These are phyloP conservation scores for Epichloe gansuensis DNA, from an alignment of 2,329 filamentous ascomycete species.

Conservation along the genomic window DNA sequence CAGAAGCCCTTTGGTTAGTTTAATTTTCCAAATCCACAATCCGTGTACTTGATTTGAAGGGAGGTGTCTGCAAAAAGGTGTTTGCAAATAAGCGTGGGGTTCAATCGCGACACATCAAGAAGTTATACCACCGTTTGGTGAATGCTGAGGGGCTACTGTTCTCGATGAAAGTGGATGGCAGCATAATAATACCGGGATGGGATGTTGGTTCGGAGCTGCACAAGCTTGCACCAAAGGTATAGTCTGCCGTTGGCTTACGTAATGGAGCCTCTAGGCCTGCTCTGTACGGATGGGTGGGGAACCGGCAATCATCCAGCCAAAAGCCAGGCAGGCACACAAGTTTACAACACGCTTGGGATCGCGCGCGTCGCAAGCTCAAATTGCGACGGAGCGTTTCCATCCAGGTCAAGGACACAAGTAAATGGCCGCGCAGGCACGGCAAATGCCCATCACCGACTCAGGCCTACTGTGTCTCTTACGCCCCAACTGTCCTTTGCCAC, in stretches of 20 bases:
- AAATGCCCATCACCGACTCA: neutral
- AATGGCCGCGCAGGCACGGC: conserved; percentile 9
- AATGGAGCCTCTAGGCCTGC: neutral
- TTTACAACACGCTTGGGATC: conserved; percentile 1
- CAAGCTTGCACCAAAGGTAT: too few species aligned
- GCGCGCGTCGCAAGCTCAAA: conserved; percentile 5
- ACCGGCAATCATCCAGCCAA: too few species aligned
- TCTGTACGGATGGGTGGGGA: neutral
- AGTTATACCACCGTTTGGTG: too few species aligned
- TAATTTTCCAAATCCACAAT: neutral
- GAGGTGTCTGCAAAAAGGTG: neutral
- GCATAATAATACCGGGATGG: too few species aligned
- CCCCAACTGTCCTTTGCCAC: neutral
- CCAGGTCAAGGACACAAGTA: conserved; percentile 1
- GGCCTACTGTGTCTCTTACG: neutral
- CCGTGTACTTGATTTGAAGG: neutral
- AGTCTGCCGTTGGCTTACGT: neutral
- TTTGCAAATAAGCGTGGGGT: too few species aligned
- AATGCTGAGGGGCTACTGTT: too few species aligned
- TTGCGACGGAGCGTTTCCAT: conserved; percentile 1
- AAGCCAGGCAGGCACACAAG: neutral
- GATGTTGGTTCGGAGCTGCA: too few species aligned
- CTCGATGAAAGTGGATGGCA: too few species aligned
- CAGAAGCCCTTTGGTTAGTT: neutral
- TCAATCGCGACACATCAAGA: too few species aligned